A percentile compares a stretch with the other conserved stretches of the same genome.
These are phyloP conservation scores for Pichia californica DNA, from an alignment of 805 yeast genomes.

Conservation along the genomic window DNA sequence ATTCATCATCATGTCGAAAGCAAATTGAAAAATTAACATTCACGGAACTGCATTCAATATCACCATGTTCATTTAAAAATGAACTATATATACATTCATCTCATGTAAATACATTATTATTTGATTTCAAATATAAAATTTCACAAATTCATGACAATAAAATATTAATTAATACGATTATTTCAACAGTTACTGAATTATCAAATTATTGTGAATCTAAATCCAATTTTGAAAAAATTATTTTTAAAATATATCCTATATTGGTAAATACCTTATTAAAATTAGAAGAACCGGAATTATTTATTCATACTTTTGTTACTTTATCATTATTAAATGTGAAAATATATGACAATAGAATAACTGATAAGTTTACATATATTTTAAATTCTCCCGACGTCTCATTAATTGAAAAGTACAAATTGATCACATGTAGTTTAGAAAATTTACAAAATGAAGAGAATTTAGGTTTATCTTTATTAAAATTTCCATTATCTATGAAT, in stretches of 20 bases:
- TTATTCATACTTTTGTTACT: conserved; percentile 1
- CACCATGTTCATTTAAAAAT: background rate
- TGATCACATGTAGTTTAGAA: background rate
- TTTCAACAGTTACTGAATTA: background rate
- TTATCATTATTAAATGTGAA: background rate
- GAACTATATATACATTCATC: conserved; percentile 2
- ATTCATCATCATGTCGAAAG: too few species aligned
- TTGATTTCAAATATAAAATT: conserved; percentile 1
- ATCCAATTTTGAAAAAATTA: background rate
- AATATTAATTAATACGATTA: background rate
- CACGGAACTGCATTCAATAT: too few species aligned
- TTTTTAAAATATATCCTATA: background rate
- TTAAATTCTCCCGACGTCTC: background rate
- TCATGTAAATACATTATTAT: background rate
- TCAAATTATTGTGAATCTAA: background rate
- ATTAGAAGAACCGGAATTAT: background rate
- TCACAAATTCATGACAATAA: background rate
- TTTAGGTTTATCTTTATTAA: background rate
- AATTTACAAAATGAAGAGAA: background rate
- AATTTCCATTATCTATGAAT: background rate
- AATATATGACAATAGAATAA: background rate
- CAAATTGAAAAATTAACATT: too few species aligned
- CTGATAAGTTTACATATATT: background rate
- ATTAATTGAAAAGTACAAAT: background rate
- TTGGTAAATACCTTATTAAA: background rate